Evolutionary conservation across 169 alveolate genomes (phyloP), one percentile per base, ranked within the genome.

Genomic region (Toxoplasma gondii): DNA sequence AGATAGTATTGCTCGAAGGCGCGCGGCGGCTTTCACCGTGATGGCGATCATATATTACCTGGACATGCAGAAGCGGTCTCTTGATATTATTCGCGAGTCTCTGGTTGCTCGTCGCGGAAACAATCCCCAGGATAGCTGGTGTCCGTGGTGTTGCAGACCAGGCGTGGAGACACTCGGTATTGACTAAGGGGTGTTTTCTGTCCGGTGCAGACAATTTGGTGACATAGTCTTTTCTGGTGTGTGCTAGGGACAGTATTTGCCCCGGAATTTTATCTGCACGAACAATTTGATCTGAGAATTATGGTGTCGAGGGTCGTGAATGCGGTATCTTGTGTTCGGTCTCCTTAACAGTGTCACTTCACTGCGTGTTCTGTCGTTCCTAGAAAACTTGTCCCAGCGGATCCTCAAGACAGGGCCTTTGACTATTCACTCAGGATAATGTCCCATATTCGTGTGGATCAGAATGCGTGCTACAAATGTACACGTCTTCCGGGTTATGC

Each of bases 61-160:
- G 44, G 84, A 74, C 43, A 74, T 74, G 38, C 84, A 74, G 49
- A 74, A 74, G 44, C 84, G 84, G 12, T 31, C 84, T n/a, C 84
- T 74, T 31, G 84, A 74, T 36, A 74, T 16, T n/a, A 74, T 74
- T n/a, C 84, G n/a, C 84, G 84, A 74, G 44, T 74, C 84, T 10
- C 43, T 74, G 17, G 84, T 74, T n/a, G 84, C 84, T 10, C 43
- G 84, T 19, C 84, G 84, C 1, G 84, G 22, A 36, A 34, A 31
- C 43, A 31, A 9, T 31, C 45, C 84, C 17, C 43, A 74, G 19
- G 39, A 36, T 17, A 44, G 84, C 19, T 74, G 84, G 84, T 36
- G 39, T 36, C 27, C 39, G 41, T 34, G 44, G 49, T 74, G 84
- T n/a, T 36, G 39, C 27, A 10, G 44, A 36, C 84, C 84, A 34